These are phyloP conservation scores for Saturnispora serradocipensis DNA, from an alignment of 805 yeast genomes.

Conservation along the genomic window DNA sequence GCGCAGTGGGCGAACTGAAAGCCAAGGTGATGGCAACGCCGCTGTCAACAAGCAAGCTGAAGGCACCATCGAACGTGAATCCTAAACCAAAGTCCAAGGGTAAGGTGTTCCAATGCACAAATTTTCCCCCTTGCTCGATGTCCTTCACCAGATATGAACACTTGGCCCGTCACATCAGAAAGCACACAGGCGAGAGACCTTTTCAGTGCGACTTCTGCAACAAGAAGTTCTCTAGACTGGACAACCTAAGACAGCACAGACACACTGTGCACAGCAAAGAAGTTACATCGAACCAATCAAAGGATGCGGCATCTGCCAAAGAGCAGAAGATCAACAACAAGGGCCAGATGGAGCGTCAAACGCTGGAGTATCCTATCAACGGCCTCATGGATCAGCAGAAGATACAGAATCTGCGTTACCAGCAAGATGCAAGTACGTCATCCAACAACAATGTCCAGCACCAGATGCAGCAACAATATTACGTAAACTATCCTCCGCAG, in stretches of 20 bases:
- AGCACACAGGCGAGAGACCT: constrained; percentile 93
- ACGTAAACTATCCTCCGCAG: background rate
- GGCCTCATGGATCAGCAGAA: background rate
- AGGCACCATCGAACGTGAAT: background rate
- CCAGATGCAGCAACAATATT: constrained; percentile 1
- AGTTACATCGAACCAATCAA: constrained; percentile 26
- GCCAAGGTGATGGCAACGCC: background rate
- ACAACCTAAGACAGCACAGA: constrained; percentile 83
- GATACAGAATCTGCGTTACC: background rate
- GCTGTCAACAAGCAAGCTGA: background rate
- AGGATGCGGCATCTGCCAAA: constrained; percentile 12
- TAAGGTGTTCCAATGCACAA: constrained; percentile 73
- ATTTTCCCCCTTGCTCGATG: constrained; percentile 81
- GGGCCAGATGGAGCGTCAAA: background rate
- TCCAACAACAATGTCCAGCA: background rate
- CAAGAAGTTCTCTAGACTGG: constrained; percentile 72
- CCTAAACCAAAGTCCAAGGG: constrained; percentile 41
- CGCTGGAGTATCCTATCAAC: background rate
- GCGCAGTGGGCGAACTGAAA: background rate
- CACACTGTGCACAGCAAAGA: constrained; percentile 70
- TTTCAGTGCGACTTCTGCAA: constrained; percentile 78
- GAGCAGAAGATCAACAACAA: background rate
- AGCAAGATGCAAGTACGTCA: background rate
- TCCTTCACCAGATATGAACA: constrained; percentile 88
- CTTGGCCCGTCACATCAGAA: constrained; percentile 82